These are phyloP conservation scores for Paecilomyces variotii DNA, from an alignment of 2,329 filamentous ascomycete species.

Conservation along the genomic window DNA sequence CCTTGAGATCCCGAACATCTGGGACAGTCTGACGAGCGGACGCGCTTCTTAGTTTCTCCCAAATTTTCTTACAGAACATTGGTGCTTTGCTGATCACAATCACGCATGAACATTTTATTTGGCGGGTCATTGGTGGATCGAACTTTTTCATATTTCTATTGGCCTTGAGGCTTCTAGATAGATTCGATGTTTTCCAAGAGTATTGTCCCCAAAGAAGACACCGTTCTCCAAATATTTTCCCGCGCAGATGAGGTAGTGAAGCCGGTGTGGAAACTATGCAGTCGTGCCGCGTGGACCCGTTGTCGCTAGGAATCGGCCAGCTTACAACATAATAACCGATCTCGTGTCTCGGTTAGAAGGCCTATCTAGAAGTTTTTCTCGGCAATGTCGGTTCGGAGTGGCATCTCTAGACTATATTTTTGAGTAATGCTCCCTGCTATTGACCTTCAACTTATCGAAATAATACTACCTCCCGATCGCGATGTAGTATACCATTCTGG, in stretches of 20 bases:
- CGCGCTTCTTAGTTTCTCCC: too few species aligned
- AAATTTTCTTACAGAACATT: background rate
- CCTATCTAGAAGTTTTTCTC: background rate
- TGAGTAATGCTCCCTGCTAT: too few species aligned
- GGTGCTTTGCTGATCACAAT: background rate
- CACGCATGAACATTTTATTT: background rate
- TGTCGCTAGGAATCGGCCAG: background rate
- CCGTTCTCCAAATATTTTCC: background rate
- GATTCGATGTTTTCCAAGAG: background rate
- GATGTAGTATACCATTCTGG: too few species aligned
- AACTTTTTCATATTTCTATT: background rate
- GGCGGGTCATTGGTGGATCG: background rate
- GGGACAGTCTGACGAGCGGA: background rate
- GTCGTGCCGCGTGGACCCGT: background rate
- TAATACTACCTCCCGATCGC: too few species aligned
- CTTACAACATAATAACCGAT: background rate
- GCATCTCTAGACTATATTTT: background rate
- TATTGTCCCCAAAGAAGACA: background rate
- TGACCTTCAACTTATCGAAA: too few species aligned
- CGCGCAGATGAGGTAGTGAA: background rate
- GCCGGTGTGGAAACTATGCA: background rate
- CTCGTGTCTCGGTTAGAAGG: background rate
- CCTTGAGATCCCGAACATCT: background rate
- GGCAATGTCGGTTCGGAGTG: background rate
- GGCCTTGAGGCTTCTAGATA: background rate